Percentiles rank a stretch among this genome's conserved stretches.
phyloP scores from a whole-genome alignment of 345 rosid genomes.

The Citrus maxima region DNA sequence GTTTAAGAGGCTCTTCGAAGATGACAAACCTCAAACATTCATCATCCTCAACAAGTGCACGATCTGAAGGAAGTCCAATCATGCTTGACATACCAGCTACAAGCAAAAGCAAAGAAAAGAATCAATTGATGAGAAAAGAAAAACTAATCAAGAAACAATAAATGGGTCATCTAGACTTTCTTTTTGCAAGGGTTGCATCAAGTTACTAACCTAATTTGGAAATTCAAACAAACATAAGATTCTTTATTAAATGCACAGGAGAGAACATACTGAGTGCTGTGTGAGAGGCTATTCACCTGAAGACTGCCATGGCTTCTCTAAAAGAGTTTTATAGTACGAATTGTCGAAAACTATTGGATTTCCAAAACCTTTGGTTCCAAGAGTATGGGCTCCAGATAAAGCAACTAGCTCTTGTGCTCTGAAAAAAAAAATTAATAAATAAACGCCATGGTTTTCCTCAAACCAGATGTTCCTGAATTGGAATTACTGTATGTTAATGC shows the following conservation, averaged over 20 bases:
- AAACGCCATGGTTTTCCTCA: neutral
- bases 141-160: neutral
- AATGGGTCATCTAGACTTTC: neutral
- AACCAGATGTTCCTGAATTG: neutral
- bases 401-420: conserved; percentile 83
- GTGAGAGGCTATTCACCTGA: conserved; percentile 43
- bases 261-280: neutral
- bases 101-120: conserved; percentile 9
- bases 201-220: neutral
- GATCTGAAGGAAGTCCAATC: conserved; percentile 96
- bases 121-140: neutral
- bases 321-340: conserved; percentile 79
- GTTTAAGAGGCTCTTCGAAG: neutral
- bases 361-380: conserved; percentile 90
- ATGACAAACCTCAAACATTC: conserved; percentile 74
- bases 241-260: neutral
- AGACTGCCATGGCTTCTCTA: conserved; percentile 80
- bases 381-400: conserved; percentile 86
- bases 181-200: neutral
- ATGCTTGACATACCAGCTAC: conserved; percentile 74
- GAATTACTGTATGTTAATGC: neutral
- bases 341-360: conserved; percentile 70
- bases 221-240: neutral
- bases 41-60: conserved; percentile 66
- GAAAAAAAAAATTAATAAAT: conserved; percentile 1